These are phyloP conservation scores for Aspergillus sp. DNA, from an alignment of 2,329 filamentous ascomycete genomes.

Conservation along the genomic window DNA sequence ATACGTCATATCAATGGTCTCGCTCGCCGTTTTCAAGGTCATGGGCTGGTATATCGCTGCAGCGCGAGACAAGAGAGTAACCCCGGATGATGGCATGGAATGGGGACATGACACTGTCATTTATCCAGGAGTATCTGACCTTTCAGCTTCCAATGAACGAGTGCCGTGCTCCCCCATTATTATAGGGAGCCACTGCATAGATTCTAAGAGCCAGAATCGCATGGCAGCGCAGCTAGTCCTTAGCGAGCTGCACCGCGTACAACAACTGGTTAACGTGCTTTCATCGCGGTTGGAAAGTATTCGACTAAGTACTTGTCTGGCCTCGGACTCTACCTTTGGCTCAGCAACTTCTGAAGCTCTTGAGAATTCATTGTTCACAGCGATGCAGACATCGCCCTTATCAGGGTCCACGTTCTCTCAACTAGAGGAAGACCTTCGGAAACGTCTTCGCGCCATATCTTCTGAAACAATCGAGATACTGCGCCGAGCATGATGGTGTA, in stretches of 20 bases:
- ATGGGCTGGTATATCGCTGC: conserved; percentile 8
- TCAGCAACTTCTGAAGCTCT: neutral
- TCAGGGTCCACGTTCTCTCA: neutral
- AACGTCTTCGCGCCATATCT: conserved; percentile 3
- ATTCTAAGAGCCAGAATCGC: neutral
- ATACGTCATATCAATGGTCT: conserved; percentile 2
- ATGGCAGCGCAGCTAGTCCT: conserved; percentile 9
- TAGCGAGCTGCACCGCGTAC: conserved; percentile 5
- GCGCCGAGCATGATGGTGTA: neutral
- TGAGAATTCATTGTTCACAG: neutral
- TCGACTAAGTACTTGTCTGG: neutral
- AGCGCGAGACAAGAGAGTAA: neutral
- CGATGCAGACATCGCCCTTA: neutral
- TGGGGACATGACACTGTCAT: neutral
- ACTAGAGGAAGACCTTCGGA: conserved; percentile 6
- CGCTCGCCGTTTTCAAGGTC: conserved; percentile 1
- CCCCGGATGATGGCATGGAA: neutral
- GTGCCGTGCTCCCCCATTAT: neutral
- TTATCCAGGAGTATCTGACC: neutral
- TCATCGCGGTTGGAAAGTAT: neutral
- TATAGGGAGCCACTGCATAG: neutral
- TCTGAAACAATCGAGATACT: conserved; percentile 8
- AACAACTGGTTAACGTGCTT: neutral
- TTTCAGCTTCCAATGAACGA: neutral
- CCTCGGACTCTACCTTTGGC: neutral